Evolutionary conservation across 2,329 filamentous ascomycete genomes (phyloP).

Genomic region (Tolypocladium cylindrosporum): DNA sequence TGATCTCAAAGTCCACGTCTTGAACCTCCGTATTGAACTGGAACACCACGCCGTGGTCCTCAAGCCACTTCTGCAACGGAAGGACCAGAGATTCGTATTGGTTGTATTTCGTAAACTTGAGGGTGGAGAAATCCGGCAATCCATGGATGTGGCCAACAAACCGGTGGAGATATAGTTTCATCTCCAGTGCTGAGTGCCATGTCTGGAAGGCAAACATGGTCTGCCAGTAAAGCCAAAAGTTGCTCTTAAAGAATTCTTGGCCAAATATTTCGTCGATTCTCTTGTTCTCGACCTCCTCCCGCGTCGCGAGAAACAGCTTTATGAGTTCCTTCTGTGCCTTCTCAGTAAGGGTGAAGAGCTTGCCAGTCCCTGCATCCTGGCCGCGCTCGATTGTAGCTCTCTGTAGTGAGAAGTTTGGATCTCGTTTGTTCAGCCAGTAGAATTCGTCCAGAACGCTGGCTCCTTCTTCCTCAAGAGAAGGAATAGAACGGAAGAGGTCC

Average conservation of each 20-base stretch:
- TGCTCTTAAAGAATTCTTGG: constrained; percentile 6
- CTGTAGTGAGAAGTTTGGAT: constrained; percentile 12
- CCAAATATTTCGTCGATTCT: not conserved
- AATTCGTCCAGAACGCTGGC: constrained; percentile 20
- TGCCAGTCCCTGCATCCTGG: constrained; percentile 14
- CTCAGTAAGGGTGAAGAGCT: constrained; percentile 15
- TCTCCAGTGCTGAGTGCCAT: constrained; percentile 29
- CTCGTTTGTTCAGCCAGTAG: constrained; percentile 17
- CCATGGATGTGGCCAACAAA: not conserved
- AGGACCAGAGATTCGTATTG: not conserved
- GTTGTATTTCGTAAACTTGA: not conserved
- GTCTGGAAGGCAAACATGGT: constrained; percentile 7
- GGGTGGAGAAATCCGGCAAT: not conserved
- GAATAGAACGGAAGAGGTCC: constrained; percentile 19
- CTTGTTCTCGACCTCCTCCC: not conserved
- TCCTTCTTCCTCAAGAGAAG: constrained; percentile 15
- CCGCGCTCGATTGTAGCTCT: constrained; percentile 17
- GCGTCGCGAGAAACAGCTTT: not conserved
- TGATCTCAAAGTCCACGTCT: not conserved
- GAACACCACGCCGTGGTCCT: not conserved
- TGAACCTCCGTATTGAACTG: not conserved
- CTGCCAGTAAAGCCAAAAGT: constrained; percentile 9
- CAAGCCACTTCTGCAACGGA: not conserved
- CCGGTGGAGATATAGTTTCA: constrained; percentile 1
- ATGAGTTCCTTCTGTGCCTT: constrained; percentile 12